Evolutionary conservation across 495 filamentous ascomycete species (phyloP).

Genomic region (Apodospora peruviana): DNA sequence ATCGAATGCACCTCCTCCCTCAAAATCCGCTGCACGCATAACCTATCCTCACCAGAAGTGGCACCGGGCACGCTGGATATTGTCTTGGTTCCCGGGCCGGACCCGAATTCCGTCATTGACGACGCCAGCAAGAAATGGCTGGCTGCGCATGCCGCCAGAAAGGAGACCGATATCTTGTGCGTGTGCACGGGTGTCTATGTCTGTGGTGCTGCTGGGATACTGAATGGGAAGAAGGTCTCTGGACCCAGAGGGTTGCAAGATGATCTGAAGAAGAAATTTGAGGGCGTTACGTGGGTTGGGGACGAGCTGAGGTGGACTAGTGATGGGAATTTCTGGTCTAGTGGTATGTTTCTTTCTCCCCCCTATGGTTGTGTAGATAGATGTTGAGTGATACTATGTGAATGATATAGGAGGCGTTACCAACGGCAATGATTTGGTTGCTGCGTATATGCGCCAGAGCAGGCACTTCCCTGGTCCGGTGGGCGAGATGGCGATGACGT

Average conservation of each 20-base stretch:
- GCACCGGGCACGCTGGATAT: constrained; percentile 47
- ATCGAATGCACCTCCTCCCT: constrained; percentile 32
- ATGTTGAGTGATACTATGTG: no score
- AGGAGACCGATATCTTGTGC: constrained; percentile 41
- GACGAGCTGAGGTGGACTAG: constrained; percentile 42
- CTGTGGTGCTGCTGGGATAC: constrained; percentile 44
- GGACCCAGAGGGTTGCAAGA: constrained; percentile 48
- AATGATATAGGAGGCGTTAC: constrained; percentile 54
- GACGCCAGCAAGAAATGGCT: constrained; percentile 41
- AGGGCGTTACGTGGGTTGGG: constrained; percentile 40
- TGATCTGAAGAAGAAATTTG: constrained; percentile 37
- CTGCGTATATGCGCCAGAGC: constrained; percentile 44
- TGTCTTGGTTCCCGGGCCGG: constrained; percentile 47
- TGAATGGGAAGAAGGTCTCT: constrained; percentile 42
- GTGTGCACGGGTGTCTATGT: constrained; percentile 51
- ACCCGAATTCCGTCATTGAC: constrained; percentile 31
- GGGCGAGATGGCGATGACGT: constrained; percentile 41
- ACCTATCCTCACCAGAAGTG: constrained; percentile 36
- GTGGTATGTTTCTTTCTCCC: constrained; percentile 46
- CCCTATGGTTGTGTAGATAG: no score
- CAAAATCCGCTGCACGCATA: constrained; percentile 32
- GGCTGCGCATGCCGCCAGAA: constrained; percentile 28
- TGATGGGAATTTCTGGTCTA: constrained; percentile 58
- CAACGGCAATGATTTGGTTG: constrained; percentile 57
- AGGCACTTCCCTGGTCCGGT: constrained; percentile 39